Base-by-base conservation (phyloP, 371 early-diverging fungal species). In the Lichtheimia corymbifera region DNA sequence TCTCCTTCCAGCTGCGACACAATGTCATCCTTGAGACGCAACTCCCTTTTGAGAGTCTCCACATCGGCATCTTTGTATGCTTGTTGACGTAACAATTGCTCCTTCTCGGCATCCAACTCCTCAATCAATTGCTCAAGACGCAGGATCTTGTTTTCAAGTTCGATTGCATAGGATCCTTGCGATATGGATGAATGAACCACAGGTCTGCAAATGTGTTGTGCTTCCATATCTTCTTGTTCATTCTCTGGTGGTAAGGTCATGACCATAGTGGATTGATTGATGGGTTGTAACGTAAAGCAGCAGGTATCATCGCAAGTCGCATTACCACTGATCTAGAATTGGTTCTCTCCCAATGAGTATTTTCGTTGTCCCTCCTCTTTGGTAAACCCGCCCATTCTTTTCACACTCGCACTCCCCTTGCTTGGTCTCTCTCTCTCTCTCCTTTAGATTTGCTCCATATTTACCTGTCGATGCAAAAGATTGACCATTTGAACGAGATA, bases 401-500 rank as follows among this genome's bases (percentile, higher is more conserved):
- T 22, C 2, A 22, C 22, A 22, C 22, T 22, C 22, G 22, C 22
- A 22, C 44, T 14, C 47, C 47, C 22, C 17, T 47, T 35, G 35
- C 28, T 28, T 4, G 28, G 0, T 28, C 4, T 4, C 7, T 35
- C 18, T 57, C 7, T 28, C 4, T 4, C 7, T 35, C 18, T 57
- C 35, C 11, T 57, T 45, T 1, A 11, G 18, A 7, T 15, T 22
- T 28, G 20, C 14, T 49, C 35, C 13, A 52, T 42, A 67, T 45
- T 67, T 65, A 74, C 79, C 74, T 81, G 79, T 62, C 79, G 73
- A 30, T 81, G 77, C 17, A 81, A 71, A 44, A 81, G 27, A 51
- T 81, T 81, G n/a, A 81, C 69, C 72, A 78, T 78, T 59, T 81
- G 82, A n/a, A 81, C 82, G 4, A 81, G 55, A 61, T 71, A 81